phyloP scores from a whole-genome alignment of 2,329 filamentous ascomycete species.

The Didymella keratinophila region DNA sequence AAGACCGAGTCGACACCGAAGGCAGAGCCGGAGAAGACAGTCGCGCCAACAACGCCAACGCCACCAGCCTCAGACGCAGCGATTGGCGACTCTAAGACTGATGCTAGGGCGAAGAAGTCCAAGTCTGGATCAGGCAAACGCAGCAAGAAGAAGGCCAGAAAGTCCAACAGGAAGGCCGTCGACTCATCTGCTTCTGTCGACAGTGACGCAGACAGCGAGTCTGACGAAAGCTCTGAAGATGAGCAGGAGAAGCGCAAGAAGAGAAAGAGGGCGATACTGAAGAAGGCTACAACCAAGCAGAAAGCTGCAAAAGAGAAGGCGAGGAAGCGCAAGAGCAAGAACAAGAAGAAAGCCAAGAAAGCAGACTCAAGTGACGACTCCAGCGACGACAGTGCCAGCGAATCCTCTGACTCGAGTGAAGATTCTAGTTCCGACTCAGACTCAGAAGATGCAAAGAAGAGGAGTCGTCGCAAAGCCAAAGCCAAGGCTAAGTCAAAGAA shows the following conservation, averaged over 20 bases:
- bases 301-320: slow-evolving; percentile 27
- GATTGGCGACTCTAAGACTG: slow-evolving; percentile 19
- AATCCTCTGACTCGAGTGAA: slow-evolving; percentile 25
- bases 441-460: slow-evolving; percentile 18
- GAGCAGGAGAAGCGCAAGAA: slow-evolving; percentile 36
- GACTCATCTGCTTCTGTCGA: slow-evolving; percentile 39
- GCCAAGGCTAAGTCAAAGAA: slow-evolving; percentile 33
- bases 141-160: slow-evolving; percentile 24
- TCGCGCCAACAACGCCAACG: background rate
- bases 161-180: slow-evolving; percentile 25
- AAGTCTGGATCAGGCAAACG: slow-evolving; percentile 18
- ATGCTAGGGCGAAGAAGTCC: background rate
- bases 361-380: slow-evolving; percentile 30
- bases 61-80: background rate
- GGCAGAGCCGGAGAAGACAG: background rate
- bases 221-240: slow-evolving; percentile 30
- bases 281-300: slow-evolving; percentile 24
- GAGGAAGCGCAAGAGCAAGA: slow-evolving; percentile 27
- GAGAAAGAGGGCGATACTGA: slow-evolving; percentile 22
- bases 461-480: slow-evolving; percentile 30
- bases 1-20: slow-evolving; percentile 12
- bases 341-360: slow-evolving; percentile 29
- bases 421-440: slow-evolving; percentile 24
- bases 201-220: slow-evolving; percentile 32
- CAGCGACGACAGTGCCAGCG: slow-evolving; percentile 26